phyloP scores from a whole-genome alignment of 2,329 filamentous ascomycete species.

The Grosmannia clavigera region DNA sequence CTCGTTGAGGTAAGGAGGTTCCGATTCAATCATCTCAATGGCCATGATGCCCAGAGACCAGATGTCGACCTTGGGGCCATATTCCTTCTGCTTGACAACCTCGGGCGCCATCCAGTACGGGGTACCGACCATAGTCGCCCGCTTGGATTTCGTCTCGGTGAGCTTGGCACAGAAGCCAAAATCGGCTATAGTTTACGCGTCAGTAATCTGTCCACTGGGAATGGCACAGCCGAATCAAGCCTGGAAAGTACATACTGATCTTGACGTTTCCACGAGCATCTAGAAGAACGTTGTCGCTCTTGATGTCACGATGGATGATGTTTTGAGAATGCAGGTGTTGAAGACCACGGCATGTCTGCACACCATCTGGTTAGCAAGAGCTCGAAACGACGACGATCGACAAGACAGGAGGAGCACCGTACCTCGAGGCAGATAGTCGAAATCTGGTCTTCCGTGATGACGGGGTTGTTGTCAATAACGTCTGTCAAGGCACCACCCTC shows the following conservation, averaged over 20 bases:
- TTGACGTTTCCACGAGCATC: constrained; percentile 94
- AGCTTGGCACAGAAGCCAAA: constrained; percentile 99
- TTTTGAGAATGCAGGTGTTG: constrained; percentile 91
- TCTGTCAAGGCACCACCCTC: constrained; percentile 95
- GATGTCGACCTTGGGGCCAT: constrained; percentile 95
- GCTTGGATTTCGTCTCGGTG: constrained; percentile 91
- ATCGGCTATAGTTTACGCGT: constrained; percentile 50
- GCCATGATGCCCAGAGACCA: constrained; percentile 99
- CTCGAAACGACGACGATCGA: not conserved
- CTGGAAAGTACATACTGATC: constrained; percentile 57
- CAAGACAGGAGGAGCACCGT: constrained; percentile 19
- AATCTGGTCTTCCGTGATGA: constrained; percentile 93
- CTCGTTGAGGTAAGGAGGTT: constrained; percentile 95
- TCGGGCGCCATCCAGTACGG: constrained; percentile 99
- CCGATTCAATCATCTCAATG: constrained; percentile 98
- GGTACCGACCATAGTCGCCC: constrained; percentile 97
- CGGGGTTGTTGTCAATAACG: constrained; percentile 94
- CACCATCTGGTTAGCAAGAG: not conserved
- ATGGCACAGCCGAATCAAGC: not conserved
- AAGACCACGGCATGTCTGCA: constrained; percentile 83
- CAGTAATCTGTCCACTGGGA: not conserved
- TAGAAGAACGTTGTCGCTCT: constrained; percentile 95
- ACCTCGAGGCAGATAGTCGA: constrained; percentile 96
- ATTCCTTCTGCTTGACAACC: constrained; percentile 98
- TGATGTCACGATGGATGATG: constrained; percentile 98